Conservation (phyloP, 1,284 basidiomycete genomes). For the Ganoderma meredithae region DNA sequence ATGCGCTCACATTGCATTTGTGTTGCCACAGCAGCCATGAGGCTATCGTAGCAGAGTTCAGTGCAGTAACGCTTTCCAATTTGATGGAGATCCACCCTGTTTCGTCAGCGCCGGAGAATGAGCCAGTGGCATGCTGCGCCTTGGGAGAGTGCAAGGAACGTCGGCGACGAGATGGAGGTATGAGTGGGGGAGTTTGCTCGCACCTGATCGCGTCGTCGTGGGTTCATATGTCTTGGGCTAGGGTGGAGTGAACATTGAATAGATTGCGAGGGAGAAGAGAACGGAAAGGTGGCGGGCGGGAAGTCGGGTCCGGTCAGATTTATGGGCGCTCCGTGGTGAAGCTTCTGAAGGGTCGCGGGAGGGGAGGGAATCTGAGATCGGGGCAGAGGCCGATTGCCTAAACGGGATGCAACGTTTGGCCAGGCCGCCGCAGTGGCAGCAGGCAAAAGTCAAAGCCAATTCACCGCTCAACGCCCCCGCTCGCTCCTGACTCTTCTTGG, state of each 20-base stretch:
- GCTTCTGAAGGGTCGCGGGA: neutral
- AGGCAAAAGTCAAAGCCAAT: too few species aligned
- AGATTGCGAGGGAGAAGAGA: neutral
- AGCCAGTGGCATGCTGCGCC: neutral
- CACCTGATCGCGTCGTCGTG: neutral
- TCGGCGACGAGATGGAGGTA: neutral
- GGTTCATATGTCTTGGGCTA: neutral
- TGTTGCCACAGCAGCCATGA: constrained; percentile 38
- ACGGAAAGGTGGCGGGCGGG: neutral
- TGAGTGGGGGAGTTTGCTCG: neutral
- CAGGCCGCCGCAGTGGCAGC: too few species aligned
- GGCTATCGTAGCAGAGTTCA: constrained; percentile 18
- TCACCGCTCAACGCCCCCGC: too few species aligned
- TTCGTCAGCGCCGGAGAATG: constrained; percentile 30
- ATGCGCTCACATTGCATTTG: constrained; percentile 40
- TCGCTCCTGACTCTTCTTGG: too few species aligned
- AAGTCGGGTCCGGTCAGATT: neutral
- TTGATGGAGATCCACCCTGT: constrained; percentile 20
- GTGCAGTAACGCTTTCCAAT: neutral
- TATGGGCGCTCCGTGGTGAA: neutral
- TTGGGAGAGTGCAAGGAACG: neutral
- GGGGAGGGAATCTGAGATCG: neutral
- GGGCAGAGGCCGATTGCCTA: neutral
- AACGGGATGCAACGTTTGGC: neutral
- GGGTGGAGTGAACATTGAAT: neutral